These are phyloP conservation scores for Rehmannia glutinosa DNA, from an alignment of 257 asterid species.

Conservation along the genomic window DNA sequence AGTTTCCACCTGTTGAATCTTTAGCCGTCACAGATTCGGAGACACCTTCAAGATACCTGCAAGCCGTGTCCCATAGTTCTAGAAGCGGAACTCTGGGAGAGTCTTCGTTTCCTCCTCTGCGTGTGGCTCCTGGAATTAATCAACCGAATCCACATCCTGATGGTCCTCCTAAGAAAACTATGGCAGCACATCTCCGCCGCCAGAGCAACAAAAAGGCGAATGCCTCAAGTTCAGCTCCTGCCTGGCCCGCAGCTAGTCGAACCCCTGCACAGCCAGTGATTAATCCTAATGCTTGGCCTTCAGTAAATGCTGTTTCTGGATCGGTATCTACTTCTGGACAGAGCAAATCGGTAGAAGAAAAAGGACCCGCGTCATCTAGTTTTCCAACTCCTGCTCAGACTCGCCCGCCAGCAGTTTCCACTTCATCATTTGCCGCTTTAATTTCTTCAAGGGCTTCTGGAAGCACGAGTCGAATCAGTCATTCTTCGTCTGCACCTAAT, in stretches of 20 bases:
- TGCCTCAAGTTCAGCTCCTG: constrained; percentile 38
- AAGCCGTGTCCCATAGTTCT: constrained; percentile 63
- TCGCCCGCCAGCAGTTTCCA: constrained; percentile 36
- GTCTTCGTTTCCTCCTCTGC: constrained; percentile 83
- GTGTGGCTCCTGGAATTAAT: constrained; percentile 47
- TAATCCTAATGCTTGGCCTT: constrained; percentile 56
- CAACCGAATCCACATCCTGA: constrained; percentile 48
- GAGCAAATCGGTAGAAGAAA: constrained; percentile 31
- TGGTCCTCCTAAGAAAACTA: constrained; percentile 37
- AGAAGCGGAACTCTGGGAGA: constrained; percentile 56
- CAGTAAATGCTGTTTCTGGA: constrained; percentile 46
- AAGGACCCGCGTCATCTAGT: constrained; percentile 36
- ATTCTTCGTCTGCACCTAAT: constrained; percentile 84
- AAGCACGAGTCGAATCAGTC: constrained; percentile 41
- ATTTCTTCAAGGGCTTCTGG: constrained; percentile 49
- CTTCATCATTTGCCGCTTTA: constrained; percentile 38
- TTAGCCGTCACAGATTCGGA: constrained; percentile 43
- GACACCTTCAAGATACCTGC: constrained; percentile 64
- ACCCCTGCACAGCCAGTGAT: constrained; percentile 33
- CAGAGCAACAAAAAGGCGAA: constrained; percentile 36
- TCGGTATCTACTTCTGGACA: constrained; percentile 49
- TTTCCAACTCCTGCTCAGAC: constrained; percentile 41
- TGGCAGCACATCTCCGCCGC: constrained; percentile 71
- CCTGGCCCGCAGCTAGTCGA: constrained; percentile 45
- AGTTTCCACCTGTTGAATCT: constrained; percentile 57